Conservation (phyloP, 345 rosid species). For the Abelmoschus esculentus region DNA sequence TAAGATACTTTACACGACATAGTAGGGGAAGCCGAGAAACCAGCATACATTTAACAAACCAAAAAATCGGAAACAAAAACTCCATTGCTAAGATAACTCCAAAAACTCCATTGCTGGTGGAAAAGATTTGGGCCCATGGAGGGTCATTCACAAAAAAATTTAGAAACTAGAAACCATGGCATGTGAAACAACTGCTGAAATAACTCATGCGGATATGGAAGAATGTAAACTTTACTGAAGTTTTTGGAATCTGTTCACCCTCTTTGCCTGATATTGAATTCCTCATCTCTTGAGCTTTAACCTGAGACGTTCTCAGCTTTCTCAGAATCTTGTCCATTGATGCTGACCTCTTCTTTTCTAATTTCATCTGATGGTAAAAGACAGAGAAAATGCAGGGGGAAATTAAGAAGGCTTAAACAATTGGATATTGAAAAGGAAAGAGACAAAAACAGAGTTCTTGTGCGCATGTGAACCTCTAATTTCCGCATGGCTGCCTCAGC, state of each 20-base stretch:
- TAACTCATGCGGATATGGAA: conserved; percentile 28
- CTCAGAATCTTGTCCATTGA: conserved; percentile 76
- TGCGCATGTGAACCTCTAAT: conserved; percentile 54
- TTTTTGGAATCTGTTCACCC: conserved; percentile 26
- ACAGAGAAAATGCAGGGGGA: neutral
- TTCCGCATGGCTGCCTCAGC: conserved; percentile 92
- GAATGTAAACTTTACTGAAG: conserved; percentile 26
- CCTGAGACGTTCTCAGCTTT: conserved; percentile 55
- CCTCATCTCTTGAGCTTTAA: conserved; percentile 75
- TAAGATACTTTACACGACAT: neutral
- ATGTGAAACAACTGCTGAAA: conserved; percentile 51
- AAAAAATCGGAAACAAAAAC: neutral
- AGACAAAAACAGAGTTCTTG: neutral
- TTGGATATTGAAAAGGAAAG: neutral
- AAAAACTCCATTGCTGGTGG: neutral
- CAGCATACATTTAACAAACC: neutral
- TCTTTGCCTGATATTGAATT: conserved; percentile 33
- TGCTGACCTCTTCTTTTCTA: conserved; percentile 82
- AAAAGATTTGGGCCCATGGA: neutral
- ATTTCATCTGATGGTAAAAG: conserved; percentile 48
- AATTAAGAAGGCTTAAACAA: neutral
- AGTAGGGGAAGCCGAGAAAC: neutral
- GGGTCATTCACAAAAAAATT: neutral
- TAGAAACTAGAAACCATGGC: conserved; percentile 22
- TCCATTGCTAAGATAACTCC: neutral